Evolutionary conservation across 345 rosid species (phyloP), one percentile per base, ranked within the genome.

Genomic region (Gossypium anomalum): DNA sequence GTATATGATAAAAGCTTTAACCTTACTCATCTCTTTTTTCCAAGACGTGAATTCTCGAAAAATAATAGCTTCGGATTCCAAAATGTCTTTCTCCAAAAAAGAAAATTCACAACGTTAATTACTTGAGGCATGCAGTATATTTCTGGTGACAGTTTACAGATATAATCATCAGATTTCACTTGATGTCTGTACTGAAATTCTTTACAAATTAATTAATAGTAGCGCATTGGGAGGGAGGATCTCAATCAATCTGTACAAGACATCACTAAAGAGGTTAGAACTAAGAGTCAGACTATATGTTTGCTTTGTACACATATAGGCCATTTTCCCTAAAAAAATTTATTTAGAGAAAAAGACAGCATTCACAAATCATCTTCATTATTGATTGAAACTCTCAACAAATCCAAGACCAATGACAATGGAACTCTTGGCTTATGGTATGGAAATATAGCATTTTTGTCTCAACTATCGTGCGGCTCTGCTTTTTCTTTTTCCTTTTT

Each of bases 361-460:
- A 62, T 16, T 34, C 8, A 34, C 19, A 16, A 16, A 9, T 34
- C 38, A 34, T 34, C 38, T 34, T 34, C 38, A 34, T 34, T 34
- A 34, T 34, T 34, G 67, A 62, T 34, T 34, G 22, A 34, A 62
- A 64, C 9, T 64, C 41, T 34, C 41, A 61, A 61, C 20, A 61
- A 61, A 29, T 61, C 66, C 20, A 29, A 47, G 10, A 67, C 38
- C 25, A 9, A 45, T 38, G 15, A 70, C 27, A 34, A 29, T 3
- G 34, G n/a, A 22, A 23, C 43, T 27, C 1, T 34, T 49, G 60
- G 25, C 61, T 60, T 70, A 53, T 52, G 48, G 61, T 17, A 8
- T 52, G 27, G 44, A 52, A 70, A 51, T 29, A 29, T 17, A 53
- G n/a, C 45, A 70, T 25, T 70, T 70, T 52, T 51, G 73, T 41